These are phyloP conservation scores for Pichia cabralensis DNA, from an alignment of 805 yeast species.

Conservation along the genomic window DNA sequence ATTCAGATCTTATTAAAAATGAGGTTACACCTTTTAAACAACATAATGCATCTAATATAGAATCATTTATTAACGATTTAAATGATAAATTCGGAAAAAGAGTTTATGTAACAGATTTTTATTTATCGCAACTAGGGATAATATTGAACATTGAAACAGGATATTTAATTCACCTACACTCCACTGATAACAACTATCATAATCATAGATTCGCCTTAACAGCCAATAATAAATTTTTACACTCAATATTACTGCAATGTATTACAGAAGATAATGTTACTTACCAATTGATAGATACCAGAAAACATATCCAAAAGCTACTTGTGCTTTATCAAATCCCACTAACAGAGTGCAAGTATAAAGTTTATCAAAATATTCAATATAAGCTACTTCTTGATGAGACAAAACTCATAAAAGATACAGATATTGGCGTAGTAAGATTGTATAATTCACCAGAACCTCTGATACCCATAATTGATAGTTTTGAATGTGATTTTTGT, in stretches of 20 bases:
- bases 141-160: constrained; percentile 10
- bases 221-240: too few species aligned
- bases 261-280: too few species aligned
- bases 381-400: background rate
- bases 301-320: constrained; percentile 1
- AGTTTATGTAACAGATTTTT: constrained; percentile 3
- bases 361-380: constrained; percentile 1
- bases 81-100: constrained; percentile 4
- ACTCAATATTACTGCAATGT: too few species aligned
- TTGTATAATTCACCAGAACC: constrained; percentile 8
- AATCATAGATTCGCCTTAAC: too few species aligned
- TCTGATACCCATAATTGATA: constrained; percentile 1
- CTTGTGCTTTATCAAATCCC: constrained; percentile 2
- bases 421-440: background rate
- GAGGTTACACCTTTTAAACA: too few species aligned
- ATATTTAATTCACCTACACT: constrained; percentile 7
- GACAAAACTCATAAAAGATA: background rate
- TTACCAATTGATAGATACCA: too few species aligned
- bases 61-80: background rate
- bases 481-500: constrained; percentile 10
- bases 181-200: too few species aligned
- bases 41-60: background rate
- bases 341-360: constrained; percentile 1
- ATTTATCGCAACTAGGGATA: constrained; percentile 6
- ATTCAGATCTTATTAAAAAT: too few species aligned